Evolutionary conservation across 345 rosid species (phyloP).

Genomic region (Melastoma malabathricum): DNA sequence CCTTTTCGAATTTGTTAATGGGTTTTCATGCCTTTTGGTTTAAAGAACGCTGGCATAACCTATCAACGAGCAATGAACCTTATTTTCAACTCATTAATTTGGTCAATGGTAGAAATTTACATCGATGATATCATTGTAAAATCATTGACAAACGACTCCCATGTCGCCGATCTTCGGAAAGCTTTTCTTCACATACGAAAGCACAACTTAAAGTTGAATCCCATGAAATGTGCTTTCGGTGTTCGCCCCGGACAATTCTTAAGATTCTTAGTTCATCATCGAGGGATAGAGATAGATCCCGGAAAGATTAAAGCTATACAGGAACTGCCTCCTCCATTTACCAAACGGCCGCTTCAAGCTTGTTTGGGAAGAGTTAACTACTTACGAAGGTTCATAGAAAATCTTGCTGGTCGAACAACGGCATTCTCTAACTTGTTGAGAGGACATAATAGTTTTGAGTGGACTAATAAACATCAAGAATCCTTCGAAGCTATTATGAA

Average conservation of each 20-base stretch:
- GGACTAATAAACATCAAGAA: too few species aligned
- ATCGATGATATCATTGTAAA: conserved; percentile 3
- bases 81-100: neutral
- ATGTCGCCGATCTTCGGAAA: neutral
- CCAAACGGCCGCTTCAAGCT: neutral
- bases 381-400: too few species aligned
- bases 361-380: too few species aligned
- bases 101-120: neutral
- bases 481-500: too few species aligned
- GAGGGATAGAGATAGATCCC: neutral
- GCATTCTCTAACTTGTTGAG: too few species aligned
- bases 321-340: neutral
- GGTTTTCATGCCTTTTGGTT: conserved; percentile 4
- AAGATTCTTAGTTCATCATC: neutral
- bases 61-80: conserved; percentile 1
- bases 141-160: neutral
- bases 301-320: neutral
- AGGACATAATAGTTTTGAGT: too few species aligned
- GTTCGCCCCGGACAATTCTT: neutral
- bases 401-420: too few species aligned
- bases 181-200: neutral
- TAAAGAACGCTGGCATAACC: conserved; percentile 1
- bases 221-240: neutral
- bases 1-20: neutral
- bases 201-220: neutral